Percentiles rank a stretch among this genome's conserved stretches.
Conservation (phyloP, 2,329 filamentous ascomycete species). For the Fusarium nematophilum region DNA sequence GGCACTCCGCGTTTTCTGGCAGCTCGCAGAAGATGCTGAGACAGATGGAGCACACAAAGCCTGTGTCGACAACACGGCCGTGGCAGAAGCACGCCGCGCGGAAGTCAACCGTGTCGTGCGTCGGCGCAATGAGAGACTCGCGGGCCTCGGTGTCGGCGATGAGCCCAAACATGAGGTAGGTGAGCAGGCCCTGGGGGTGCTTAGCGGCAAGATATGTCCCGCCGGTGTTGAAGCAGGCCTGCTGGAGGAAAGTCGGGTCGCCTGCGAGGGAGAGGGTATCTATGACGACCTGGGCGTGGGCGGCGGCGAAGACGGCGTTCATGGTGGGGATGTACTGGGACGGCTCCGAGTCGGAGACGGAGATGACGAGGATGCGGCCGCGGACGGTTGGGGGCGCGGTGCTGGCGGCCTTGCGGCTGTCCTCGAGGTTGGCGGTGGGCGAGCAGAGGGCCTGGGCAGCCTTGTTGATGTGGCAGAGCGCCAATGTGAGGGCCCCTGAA, state of each 20-base stretch:
- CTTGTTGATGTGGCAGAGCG: constrained; percentile 91
- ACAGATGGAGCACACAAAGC: constrained; percentile 96
- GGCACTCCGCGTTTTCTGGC: constrained; percentile 72
- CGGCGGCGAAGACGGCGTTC: constrained; percentile 97
- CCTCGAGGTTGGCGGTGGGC: constrained; percentile 59
- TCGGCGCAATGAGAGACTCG: constrained; percentile 78
- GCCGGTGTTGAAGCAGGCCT: constrained; percentile 76
- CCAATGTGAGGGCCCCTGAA: constrained; percentile 89
- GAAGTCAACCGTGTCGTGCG: constrained; percentile 91
- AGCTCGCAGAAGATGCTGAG: constrained; percentile 89
- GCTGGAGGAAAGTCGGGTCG: constrained; percentile 91
- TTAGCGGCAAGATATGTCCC: constrained; percentile 65
- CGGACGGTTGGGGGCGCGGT: constrained; percentile 48
- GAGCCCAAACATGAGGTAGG: constrained; percentile 96
- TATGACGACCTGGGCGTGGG: constrained; percentile 87
- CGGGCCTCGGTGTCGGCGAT: constrained; percentile 71
- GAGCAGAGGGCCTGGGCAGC: constrained; percentile 73
- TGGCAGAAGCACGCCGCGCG: constrained; percentile 99
- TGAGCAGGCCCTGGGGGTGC: constrained; percentile 78
- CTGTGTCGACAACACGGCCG: constrained; percentile 87
- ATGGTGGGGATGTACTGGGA: constrained; percentile 98
- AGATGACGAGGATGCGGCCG: constrained; percentile 85
- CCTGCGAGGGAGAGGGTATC: constrained; percentile 90
- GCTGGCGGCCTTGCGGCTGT: constrained; percentile 49
- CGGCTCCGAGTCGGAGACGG: constrained; percentile 85